Conservation (phyloP, 768 basidiomycete genomes). For the Aureoboletus auriporus region DNA sequence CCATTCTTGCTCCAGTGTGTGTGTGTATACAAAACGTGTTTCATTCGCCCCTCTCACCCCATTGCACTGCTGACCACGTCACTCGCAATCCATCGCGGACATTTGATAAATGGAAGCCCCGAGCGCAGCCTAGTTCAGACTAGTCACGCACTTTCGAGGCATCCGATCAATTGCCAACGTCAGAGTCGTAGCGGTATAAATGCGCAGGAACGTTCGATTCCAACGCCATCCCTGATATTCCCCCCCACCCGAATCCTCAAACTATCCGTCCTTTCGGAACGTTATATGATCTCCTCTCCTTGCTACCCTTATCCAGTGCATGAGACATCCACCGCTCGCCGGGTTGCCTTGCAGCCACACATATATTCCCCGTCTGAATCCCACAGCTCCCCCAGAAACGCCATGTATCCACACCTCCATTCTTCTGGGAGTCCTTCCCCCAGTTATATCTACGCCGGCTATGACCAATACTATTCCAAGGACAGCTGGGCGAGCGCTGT, state of each 20-base stretch:
- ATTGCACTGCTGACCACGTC: constrained; percentile 19
- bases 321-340: constrained; percentile 21
- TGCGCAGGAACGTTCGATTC: constrained; percentile 19
- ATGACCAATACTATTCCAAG: constrained; percentile 24
- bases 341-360: constrained; percentile 22
- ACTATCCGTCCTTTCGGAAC: constrained; percentile 12
- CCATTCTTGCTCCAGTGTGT: constrained; percentile 22
- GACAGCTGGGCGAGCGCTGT: constrained; percentile 8
- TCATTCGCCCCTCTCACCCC: constrained; percentile 24
- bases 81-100: constrained; percentile 25
- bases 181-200: constrained; percentile 30
- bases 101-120: constrained; percentile 33
- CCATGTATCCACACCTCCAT: constrained; percentile 28
- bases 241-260: constrained; percentile 24
- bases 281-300: constrained; percentile 32
- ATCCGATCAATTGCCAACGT: constrained; percentile 30
- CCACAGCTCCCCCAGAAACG: constrained; percentile 13
- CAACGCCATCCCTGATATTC: constrained; percentile 23
- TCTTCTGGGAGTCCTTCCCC: constrained; percentile 17
- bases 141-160: constrained; percentile 27
- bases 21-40: constrained; percentile 28
- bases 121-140: constrained; percentile 22
- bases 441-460: constrained; percentile 18
- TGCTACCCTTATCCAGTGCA: constrained; percentile 25
- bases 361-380: constrained; percentile 30